Evolutionary conservation across 148 eudicot genomes (phyloP).

Genomic region (Vaccinium vitisidaea): DNA sequence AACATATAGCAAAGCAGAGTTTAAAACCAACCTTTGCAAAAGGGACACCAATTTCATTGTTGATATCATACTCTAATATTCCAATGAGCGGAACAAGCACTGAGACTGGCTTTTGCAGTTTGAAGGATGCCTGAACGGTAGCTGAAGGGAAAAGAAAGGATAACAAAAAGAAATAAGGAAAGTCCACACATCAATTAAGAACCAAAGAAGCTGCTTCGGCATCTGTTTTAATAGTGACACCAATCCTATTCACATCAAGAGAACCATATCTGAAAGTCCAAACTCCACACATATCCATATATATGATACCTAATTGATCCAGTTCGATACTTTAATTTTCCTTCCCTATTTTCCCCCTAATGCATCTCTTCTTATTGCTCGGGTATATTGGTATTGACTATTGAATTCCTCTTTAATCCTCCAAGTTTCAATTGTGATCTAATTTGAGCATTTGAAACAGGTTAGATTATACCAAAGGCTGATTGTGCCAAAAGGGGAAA

Average conservation of each 20-base stretch:
- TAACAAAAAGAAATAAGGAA: background rate
- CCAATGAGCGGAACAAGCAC: slow-evolving; percentile 40
- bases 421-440: background rate
- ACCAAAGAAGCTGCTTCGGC: slow-evolving; percentile 5
- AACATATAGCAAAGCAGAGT: slow-evolving; percentile 4
- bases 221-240: background rate
- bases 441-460: background rate
- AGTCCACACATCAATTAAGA: background rate
- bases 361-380: background rate
- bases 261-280: slow-evolving; percentile 2
- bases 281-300: background rate
- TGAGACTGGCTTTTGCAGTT: slow-evolving; percentile 46
- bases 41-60: slow-evolving; percentile 48
- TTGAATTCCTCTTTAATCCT: background rate
- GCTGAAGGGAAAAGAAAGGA: slow-evolving; percentile 31
- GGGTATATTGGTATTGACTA: background rate
- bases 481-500: no score
- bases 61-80: slow-evolving; percentile 50
- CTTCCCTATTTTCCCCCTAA: background rate
- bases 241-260: background rate
- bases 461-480: background rate
- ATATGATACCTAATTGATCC: background rate
- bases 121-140: slow-evolving; percentile 44
- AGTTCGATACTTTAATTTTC: background rate
- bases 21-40: slow-evolving; percentile 38